Evolutionary conservation across 1,284 basidiomycete genomes (phyloP).

Genomic region (Tilletia horrida): DNA sequence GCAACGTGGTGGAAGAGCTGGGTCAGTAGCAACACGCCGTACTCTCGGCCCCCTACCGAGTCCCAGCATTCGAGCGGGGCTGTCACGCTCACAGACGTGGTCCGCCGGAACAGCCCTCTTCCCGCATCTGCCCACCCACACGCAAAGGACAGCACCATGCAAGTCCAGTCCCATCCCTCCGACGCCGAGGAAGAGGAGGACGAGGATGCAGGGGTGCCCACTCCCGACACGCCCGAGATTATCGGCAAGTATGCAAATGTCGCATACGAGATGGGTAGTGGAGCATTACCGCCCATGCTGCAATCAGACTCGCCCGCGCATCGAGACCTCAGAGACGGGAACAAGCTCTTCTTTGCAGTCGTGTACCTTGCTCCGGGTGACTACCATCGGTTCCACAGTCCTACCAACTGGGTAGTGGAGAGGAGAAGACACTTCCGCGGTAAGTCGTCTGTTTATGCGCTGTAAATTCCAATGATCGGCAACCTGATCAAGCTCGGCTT

Average conservation of each 20-base stretch:
- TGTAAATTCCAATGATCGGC: no score
- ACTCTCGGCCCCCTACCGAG: not conserved
- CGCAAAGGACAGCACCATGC: not conserved
- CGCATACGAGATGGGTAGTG: slow-evolving; percentile 50
- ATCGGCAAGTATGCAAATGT: slow-evolving; percentile 51
- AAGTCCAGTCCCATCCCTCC: slow-evolving; percentile 22
- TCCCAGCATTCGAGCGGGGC: not conserved
- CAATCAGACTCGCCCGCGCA: slow-evolving; percentile 39
- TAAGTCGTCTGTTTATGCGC: slow-evolving; percentile 48
- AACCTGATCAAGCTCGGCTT: not conserved
- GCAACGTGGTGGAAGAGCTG: slow-evolving; percentile 21
- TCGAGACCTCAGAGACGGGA: slow-evolving; percentile 59
- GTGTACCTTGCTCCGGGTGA: slow-evolving; percentile 98
- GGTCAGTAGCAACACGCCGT: slow-evolving; percentile 19
- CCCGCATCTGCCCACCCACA: not conserved
- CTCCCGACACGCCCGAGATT: slow-evolving; percentile 51
- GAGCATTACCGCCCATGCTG: slow-evolving; percentile 47
- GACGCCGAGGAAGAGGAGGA: slow-evolving; percentile 34
- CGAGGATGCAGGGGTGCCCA: slow-evolving; percentile 52
- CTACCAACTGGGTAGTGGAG: slow-evolving; percentile 95
- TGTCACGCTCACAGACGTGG: not conserved
- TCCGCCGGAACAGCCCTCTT: not conserved
- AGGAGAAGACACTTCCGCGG: slow-evolving; percentile 90
- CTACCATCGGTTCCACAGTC: slow-evolving; percentile 96
- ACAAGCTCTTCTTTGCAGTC: slow-evolving; percentile 85